These are phyloP conservation scores for Tetracentron sinense DNA, from an alignment of 164 flowering plant genomes.

Conservation along the genomic window DNA sequence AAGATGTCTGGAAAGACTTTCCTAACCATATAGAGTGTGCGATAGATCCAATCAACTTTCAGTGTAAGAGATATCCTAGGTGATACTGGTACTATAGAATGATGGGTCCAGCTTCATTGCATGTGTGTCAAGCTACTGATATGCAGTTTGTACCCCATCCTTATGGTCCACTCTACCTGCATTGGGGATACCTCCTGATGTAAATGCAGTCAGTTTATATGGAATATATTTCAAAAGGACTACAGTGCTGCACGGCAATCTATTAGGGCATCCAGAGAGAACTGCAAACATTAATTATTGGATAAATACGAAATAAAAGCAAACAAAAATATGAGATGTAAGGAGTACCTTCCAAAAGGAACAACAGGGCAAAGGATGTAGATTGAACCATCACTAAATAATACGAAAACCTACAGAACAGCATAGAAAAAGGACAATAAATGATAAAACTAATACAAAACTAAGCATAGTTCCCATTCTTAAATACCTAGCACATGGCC, in stretches of 20 bases:
- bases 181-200: too few relatives aligned
- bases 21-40: not conserved
- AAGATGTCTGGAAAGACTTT: too few relatives aligned
- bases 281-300: not conserved
- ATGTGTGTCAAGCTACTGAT: too few relatives aligned
- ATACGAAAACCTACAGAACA: constrained; percentile 65
- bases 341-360: constrained; percentile 85
- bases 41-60: not conserved
- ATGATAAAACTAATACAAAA: not conserved
- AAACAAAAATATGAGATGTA: not conserved
- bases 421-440: not conserved
- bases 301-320: not conserved
- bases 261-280: not conserved
- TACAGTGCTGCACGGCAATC: not conserved
- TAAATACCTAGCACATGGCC: not conserved
- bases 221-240: too few relatives aligned
- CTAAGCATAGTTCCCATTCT: not conserved
- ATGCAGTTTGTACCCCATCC: too few relatives aligned
- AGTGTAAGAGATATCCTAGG: not conserved
- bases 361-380: constrained; percentile 90
- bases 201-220: too few relatives aligned
- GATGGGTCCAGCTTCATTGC: not conserved
- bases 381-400: constrained; percentile 80
- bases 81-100: not conserved
- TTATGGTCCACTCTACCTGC: not conserved